phyloP scores from a whole-genome alignment of 352 stramenopile species.

The Thalassiosira hispida region DNA sequence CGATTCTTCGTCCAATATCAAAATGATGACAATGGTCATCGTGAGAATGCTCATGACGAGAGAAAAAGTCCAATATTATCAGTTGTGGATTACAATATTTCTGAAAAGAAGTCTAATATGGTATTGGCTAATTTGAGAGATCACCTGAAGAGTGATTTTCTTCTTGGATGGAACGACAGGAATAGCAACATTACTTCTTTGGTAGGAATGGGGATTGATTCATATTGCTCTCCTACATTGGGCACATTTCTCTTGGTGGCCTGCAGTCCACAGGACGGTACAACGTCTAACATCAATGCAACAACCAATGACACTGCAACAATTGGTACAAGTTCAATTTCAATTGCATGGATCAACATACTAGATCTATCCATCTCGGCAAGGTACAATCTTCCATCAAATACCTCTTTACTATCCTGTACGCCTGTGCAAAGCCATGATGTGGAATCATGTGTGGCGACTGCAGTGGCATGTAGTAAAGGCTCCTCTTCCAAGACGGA shows the following conservation, averaged over 20 bases:
- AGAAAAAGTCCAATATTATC: slow-evolving; percentile 24
- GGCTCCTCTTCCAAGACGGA: neutral
- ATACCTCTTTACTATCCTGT: slow-evolving; percentile 13
- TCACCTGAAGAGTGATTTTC: slow-evolving; percentile 35
- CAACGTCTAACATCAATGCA: neutral
- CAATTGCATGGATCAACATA: slow-evolving; percentile 39
- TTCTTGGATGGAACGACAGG: slow-evolving; percentile 17
- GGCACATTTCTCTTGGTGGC: slow-evolving; percentile 18
- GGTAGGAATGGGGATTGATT: slow-evolving; percentile 55
- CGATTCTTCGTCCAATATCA: slow-evolving; percentile 57
- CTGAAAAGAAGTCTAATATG: slow-evolving; percentile 32
- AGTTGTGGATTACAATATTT: slow-evolving; percentile 59
- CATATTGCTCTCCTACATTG: slow-evolving; percentile 14
- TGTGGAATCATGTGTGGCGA: slow-evolving; percentile 16
- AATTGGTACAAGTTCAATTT: neutral
- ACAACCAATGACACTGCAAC: neutral
- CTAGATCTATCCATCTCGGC: slow-evolving; percentile 23
- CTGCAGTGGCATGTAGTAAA: slow-evolving; percentile 14
- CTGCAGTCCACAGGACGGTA: neutral
- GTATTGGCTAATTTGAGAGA: slow-evolving; percentile 52
- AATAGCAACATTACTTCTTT: neutral
- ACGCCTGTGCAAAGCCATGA: slow-evolving; percentile 9
- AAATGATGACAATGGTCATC: neutral
- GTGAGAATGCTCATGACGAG: neutral
- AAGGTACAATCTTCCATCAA: slow-evolving; percentile 14